phyloP scores from a whole-genome alignment of 257 asterid species.

The Salvia rosmarinus region DNA sequence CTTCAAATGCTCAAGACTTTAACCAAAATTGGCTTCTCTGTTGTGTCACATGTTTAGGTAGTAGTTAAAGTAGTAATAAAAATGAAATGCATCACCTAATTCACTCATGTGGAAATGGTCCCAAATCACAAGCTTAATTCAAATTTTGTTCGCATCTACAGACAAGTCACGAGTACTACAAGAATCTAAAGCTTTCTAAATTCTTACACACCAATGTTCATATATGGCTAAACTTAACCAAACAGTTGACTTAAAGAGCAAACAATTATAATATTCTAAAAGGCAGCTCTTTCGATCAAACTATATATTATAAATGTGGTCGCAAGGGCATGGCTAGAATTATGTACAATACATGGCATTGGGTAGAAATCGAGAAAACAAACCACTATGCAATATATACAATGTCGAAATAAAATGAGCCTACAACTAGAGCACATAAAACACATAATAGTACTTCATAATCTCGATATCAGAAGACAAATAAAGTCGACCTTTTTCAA shows the following conservation, averaged over 20 bases:
- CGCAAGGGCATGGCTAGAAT: not conserved
- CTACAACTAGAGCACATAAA: not conserved
- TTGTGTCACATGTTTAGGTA: not conserved
- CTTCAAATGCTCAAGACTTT: not conserved
- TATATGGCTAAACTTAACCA: conserved; percentile 7
- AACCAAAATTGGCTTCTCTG: conserved; percentile 23
- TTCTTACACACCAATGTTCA: conserved; percentile 12
- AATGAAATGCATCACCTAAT: conserved; percentile 4
- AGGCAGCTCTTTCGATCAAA: not conserved
- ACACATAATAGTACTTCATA: conserved; percentile 2
- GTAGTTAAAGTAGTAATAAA: conserved; percentile 13
- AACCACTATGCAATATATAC: not conserved
- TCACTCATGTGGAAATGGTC: not conserved
- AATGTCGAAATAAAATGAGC: not conserved
- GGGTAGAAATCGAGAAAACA: not conserved
- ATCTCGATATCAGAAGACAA: conserved; percentile 1
- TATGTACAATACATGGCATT: not conserved
- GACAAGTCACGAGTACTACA: not conserved
- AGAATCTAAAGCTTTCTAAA: not conserved
- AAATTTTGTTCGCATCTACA: not conserved
- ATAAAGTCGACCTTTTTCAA: not conserved
- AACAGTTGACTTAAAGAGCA: not conserved
- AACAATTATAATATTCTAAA: not conserved
- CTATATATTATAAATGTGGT: not conserved
- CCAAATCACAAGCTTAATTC: not conserved